phyloP scores from a whole-genome alignment of 2,329 filamentous ascomycete genomes.

The Pseudocercospora musae region DNA sequence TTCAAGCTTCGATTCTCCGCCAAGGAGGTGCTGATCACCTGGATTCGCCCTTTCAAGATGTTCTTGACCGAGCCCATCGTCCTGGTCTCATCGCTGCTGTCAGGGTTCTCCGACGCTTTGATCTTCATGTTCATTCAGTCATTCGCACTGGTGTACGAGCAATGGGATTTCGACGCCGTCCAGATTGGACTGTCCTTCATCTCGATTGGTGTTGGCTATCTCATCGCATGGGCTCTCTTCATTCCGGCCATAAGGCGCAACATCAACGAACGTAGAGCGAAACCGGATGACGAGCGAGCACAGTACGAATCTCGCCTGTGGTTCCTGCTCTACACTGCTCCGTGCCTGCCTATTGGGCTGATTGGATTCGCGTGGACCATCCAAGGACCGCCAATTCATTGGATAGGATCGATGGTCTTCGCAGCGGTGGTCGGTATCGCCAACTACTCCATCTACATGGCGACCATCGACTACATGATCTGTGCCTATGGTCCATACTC shows the following conservation, averaged over 20 bases:
- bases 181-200: conserved; percentile 62
- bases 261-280: conserved; percentile 44
- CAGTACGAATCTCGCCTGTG: conserved; percentile 65
- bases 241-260: conserved; percentile 56
- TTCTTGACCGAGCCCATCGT: conserved; percentile 75
- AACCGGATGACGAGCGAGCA: conserved; percentile 52
- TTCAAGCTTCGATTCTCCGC: conserved; percentile 40
- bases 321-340: conserved; percentile 63
- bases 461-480: conserved; percentile 75
- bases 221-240: conserved; percentile 61
- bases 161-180: conserved; percentile 63
- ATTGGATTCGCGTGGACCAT: conserved; percentile 72
- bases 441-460: conserved; percentile 61
- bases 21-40: conserved; percentile 52
- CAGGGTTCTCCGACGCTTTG: conserved; percentile 70
- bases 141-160: conserved; percentile 64
- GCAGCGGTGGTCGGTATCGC: conserved; percentile 67
- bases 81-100: conserved; percentile 66
- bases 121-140: conserved; percentile 81
- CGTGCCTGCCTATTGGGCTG: conserved; percentile 64
- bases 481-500: conserved; percentile 71
- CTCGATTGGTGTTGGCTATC: conserved; percentile 65
- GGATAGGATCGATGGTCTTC: conserved; percentile 68
- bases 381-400: conserved; percentile 61
- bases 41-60: conserved; percentile 70